These are phyloP conservation scores for Aegilops longissima DNA, from an alignment of 176 grass and related monocot genomes.

Conservation along the genomic window DNA sequence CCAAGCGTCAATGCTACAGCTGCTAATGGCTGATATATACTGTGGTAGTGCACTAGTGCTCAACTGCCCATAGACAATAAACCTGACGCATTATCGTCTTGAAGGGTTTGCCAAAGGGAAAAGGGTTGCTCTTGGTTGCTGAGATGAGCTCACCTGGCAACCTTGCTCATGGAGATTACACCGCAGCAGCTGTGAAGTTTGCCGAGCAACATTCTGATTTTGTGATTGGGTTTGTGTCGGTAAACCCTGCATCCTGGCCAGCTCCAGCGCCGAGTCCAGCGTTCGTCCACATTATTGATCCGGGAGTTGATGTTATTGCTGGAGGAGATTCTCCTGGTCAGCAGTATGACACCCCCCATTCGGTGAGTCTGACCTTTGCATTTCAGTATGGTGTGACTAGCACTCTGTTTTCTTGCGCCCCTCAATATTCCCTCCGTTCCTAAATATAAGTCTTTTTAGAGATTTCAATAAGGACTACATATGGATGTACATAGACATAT, in stretches of 20 bases:
- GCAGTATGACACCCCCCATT: slow-evolving; percentile 65
- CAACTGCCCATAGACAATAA: not conserved
- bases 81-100: slow-evolving; percentile 24
- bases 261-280: slow-evolving; percentile 37
- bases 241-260: slow-evolving; percentile 84
- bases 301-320: slow-evolving; percentile 67
- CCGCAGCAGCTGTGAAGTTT: slow-evolving; percentile 77
- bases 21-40: not conserved
- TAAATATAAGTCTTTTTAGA: too few relatives aligned
- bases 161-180: slow-evolving; percentile 88
- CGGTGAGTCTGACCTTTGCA: slow-evolving; percentile 50
- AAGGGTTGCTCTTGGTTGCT: slow-evolving; percentile 77
- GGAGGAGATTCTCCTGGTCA: slow-evolving; percentile 67
- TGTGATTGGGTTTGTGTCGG: slow-evolving; percentile 92
- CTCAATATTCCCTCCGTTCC: too few relatives aligned
- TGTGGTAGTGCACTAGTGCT: not conserved
- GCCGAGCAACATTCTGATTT: slow-evolving; percentile 83
- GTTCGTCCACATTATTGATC: slow-evolving; percentile 56
- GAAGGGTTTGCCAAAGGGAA: slow-evolving; percentile 86
- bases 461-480: too few relatives aligned
- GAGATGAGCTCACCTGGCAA: slow-evolving; percentile 96
- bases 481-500: too few relatives aligned
- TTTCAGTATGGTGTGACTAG: not conserved
- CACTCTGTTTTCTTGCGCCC: not conserved
- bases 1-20: not conserved